Evolutionary conservation across 1,284 basidiomycete species (phyloP), one percentile per base, ranked within the genome.

Genomic region (Pisolithus thermaeus): DNA sequence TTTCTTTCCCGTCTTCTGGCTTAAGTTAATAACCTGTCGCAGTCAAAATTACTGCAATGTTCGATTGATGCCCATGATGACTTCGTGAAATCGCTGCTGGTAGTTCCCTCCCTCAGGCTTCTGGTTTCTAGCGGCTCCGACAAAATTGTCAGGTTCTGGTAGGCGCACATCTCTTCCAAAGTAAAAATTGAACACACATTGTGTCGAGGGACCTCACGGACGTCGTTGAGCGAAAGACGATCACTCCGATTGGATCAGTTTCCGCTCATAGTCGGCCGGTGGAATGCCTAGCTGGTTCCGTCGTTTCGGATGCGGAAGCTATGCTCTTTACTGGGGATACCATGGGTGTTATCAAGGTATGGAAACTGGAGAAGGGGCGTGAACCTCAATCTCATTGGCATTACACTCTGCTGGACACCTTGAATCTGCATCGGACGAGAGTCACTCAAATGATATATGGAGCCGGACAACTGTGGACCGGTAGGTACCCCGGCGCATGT

Each of bases 121-220:
- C 70, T 98, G 25, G 73, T 95, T 7, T 95, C 94, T 0, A 90
- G 90, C 16, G 85, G 92, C 22, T 97, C 95, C 7, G 96, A 99
- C 69, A 93, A 94, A 61, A 82, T 86, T 14, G 75, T 95, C 43
- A 82, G 92, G 53, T 75, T 97, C 54, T 97, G 95, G 94, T 92
- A 57, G 69, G 46, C 44, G 9, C 40, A 46, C 38, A 23, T 37
- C 28, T 45, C 36, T 28, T 20, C 28, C 49, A 50, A 11, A 46
- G 16, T 36, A 7, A 2, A 22, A 32, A 7, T 9, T 16, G 30
- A 55, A 22, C 16, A 20, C 11, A 50, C 28, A 20, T 44, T 18
- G 30, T 6, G 1, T 8, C 1, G 55, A 90, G 87, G 88, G 83
- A 89, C 60, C 66, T 83, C 25, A 78, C 78, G 14, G 64, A 70